Base-by-base conservation (phyloP, 768 basidiomycete genomes). In the Inosperma sp. region DNA sequence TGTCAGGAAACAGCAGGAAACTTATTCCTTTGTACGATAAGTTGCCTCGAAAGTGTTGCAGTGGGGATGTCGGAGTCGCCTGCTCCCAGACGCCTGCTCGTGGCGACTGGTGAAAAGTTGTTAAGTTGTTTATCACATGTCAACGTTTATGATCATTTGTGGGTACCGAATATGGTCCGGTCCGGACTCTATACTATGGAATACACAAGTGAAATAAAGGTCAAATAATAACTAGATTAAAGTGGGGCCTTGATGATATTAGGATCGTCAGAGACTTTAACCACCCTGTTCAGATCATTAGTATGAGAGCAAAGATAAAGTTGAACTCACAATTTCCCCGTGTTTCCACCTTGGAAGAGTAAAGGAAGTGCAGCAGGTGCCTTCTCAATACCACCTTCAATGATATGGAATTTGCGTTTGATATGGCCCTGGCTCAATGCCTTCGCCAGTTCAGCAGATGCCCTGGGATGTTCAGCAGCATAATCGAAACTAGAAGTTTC, bases 401-500 rank as follows among this genome's bases (percentile, higher is more conserved):
- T 79, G 31, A 93, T 68, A 60, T 93, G 89, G 68, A 87, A 90
- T 56, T 83, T 86, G 13, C 84, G 75, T 64, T 90, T 86, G 51
- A 94, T 67, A n/a, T 82, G 76, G 5, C 90, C 88, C 21, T 82
- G 79, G 16, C 65, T 65, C 14, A 93, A 69, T 54, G 79, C 82
- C 21, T 70, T 62, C 1, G 76, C 72, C 29, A 92, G 68, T 55
- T 84, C 81, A 34, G 68, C 65, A 25, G 78, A 69, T 0, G 84
- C 91, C 26, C 68, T 73, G 3, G 77, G 71, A 61, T 74, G 93
- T 49, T 81, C 74, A 0, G 72, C 53, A 0, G 62, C 72, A 63
- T 93, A 93, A 68, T 97, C 92, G 53, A 90, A 75, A 7, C 89
- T 89, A n/a, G n/a, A n/a, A n/a, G 53, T 2, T n/a, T 44, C 19